phyloP scores from a whole-genome alignment of 768 basidiomycete species.

The Kwoniella mangroviensis region DNA sequence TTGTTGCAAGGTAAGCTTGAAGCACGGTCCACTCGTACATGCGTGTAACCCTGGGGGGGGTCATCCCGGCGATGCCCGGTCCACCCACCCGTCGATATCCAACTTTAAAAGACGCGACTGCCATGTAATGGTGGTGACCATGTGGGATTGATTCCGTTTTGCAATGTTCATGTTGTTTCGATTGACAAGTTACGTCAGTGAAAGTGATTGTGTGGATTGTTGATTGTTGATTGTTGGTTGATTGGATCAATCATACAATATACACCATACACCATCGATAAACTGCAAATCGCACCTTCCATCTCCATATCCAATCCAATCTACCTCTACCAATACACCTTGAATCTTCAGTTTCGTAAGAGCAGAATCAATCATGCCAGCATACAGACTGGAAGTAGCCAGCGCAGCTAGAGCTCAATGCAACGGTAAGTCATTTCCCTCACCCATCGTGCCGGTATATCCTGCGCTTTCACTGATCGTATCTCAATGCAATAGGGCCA shows the following conservation, averaged over 20 bases:
- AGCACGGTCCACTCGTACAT: background rate
- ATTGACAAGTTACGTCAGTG: background rate
- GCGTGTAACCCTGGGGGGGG: too few relatives aligned
- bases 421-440: constrained; percentile 35
- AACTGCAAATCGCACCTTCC: background rate
- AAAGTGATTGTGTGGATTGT: too few relatives aligned
- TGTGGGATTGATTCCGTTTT: background rate
- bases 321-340: background rate
- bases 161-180: constrained; percentile 2
- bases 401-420: constrained; percentile 30
- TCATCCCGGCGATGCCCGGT: background rate
- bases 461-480: background rate
- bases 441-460: background rate
- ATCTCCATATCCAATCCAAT: background rate
- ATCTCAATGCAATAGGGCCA: constrained; percentile 14
- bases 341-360: background rate
- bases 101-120: background rate
- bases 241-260: background rate
- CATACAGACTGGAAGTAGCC: constrained; percentile 47
- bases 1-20: background rate
- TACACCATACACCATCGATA: background rate
- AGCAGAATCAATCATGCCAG: constrained; percentile 27
- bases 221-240: background rate
- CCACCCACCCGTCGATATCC: too few relatives aligned
- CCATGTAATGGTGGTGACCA: background rate